Base-by-base conservation (phyloP, 192 early-diverging fungal species). In the Entomortierella chlamydospora region DNA sequence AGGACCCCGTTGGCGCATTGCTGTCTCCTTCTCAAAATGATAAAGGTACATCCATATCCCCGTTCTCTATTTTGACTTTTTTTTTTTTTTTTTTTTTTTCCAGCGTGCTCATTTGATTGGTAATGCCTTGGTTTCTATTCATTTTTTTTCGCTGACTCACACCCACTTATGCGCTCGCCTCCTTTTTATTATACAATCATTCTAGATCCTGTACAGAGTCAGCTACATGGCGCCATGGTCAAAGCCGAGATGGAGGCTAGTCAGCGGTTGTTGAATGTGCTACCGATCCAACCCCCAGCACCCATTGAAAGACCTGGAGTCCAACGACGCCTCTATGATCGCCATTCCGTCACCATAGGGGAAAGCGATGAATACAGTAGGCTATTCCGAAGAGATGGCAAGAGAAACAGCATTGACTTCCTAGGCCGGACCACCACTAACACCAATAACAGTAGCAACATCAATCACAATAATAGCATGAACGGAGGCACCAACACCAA, bases 1-100 rank as follows among this genome's bases (percentile, higher is more conserved):
- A 89, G 54, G 95, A 97, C 67, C 89, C 93, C 12, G 78, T 92
- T 22, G 85, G 81, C 28, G 86, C 88, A 33, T 82, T 89, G 25
- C 61, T 91, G 18, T 82, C 87, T 30, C 84, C 85, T 17, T 83
- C 85, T 28, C 73, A 74, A 23, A 82, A 81, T 57, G 86, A 86
- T 12, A 87, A 86, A 72, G 84, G 87, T 81, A 85, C 79, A 28
- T 30, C 22, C 47, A 17, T 18, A 28, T 47, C n/a, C n/a, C n/a
- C n/a, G n/a, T n/a, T n/a, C n/a, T n/a, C n/a, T n/a, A n/a, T n/a
- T n/a, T n/a, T n/a, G n/a, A n/a, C n/a, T n/a, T 54, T 51, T 58
- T 60, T 17, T 72, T 50, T 51, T n/a, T 34, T 0, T 47, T 29
- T 50, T 65, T 50, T 37, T 50, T 33, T 51, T 31, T 23, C 17